phyloP scores from a whole-genome alignment of 1,284 basidiomycete genomes.

The Ganoderma meredithae region DNA sequence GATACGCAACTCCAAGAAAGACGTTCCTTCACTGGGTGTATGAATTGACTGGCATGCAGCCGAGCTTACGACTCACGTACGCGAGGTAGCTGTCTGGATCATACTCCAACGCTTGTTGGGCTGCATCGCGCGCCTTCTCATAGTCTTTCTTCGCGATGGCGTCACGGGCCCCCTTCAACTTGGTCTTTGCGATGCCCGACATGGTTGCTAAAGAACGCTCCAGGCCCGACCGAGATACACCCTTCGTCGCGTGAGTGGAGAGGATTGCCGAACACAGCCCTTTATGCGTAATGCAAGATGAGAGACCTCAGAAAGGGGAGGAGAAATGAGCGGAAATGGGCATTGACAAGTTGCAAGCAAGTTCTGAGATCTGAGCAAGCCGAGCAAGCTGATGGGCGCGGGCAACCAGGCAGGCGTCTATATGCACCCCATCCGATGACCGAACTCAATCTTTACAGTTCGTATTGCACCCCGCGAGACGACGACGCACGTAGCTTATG shows the following conservation, averaged over 20 bases:
- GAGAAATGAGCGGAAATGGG: neutral
- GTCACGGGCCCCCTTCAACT: constrained; percentile 85
- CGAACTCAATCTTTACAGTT: neutral
- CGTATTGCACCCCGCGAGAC: neutral
- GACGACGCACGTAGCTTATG: neutral
- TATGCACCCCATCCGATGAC: neutral
- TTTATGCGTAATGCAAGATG: neutral
- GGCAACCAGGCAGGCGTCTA: neutral
- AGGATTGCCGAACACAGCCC: neutral
- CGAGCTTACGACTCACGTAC: constrained; percentile 55
- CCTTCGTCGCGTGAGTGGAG: neutral
- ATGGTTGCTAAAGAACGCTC: constrained; percentile 22
- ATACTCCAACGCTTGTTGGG: constrained; percentile 70
- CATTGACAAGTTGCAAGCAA: neutral
- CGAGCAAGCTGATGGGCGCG: neutral
- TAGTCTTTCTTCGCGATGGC: constrained; percentile 82
- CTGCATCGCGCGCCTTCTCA: constrained; percentile 70
- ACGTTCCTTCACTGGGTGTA: constrained; percentile 64
- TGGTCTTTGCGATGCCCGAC: constrained; percentile 64
- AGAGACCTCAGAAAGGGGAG: neutral
- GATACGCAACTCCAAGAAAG: constrained; percentile 79
- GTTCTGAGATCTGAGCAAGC: neutral
- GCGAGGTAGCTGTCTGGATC: constrained; percentile 84
- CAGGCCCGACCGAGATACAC: neutral
- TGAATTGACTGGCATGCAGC: constrained; percentile 4